Conservation (phyloP, 2,329 filamentous ascomycete genomes). For the Seiridium unicorne region DNA sequence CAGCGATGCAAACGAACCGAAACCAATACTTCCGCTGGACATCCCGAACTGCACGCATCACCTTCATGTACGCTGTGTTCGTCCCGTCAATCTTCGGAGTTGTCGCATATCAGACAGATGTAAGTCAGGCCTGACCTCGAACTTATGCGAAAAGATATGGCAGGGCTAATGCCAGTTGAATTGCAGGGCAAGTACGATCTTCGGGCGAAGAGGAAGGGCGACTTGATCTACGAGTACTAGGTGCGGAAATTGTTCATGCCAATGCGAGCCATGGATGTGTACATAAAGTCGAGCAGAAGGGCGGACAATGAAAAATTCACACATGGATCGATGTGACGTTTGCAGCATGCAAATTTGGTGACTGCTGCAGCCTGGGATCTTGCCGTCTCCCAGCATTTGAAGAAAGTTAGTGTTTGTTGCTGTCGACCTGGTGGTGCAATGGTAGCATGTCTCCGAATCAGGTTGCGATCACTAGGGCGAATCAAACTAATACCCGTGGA, state of each 20-base stretch:
- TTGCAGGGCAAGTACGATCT: constrained; percentile 80
- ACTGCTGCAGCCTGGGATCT: background rate
- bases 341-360: background rate
- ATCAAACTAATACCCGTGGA: background rate
- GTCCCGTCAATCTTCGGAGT: constrained; percentile 71
- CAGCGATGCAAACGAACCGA: constrained; percentile 81
- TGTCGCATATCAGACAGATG: constrained; percentile 78
- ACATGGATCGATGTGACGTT: background rate
- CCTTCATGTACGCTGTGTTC: constrained; percentile 71
- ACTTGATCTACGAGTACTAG: constrained; percentile 78
- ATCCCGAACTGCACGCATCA: constrained; percentile 74
- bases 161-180: background rate
- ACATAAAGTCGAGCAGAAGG: constrained; percentile 32
- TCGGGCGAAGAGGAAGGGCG: constrained; percentile 84
- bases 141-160: too few relatives aligned
- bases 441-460: background rate
- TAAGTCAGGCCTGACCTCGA: constrained; percentile 50
- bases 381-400: background rate
- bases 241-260: constrained; percentile 2
- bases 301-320: background rate
- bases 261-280: constrained; percentile 26
- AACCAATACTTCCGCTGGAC: constrained; percentile 98
- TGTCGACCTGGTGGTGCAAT: background rate
- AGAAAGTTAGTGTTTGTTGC: background rate
- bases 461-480: background rate